These are phyloP conservation scores for Talaromyces liani DNA, from an alignment of 495 filamentous ascomycete genomes.

Conservation along the genomic window DNA sequence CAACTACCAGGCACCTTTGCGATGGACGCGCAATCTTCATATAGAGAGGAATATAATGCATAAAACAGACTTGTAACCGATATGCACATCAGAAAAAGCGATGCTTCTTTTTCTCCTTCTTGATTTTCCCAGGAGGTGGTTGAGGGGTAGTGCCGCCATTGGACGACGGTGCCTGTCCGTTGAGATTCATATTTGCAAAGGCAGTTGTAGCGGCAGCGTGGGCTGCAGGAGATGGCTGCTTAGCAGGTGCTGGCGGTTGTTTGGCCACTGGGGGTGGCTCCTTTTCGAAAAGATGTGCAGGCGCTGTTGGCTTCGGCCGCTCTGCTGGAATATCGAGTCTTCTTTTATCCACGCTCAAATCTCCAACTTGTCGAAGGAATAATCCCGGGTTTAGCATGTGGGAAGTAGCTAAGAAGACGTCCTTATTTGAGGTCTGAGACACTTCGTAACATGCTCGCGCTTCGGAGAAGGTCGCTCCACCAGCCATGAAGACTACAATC, in stretches of 20 bases:
- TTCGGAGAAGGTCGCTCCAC: slow-evolving; percentile 90
- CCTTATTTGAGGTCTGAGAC: slow-evolving; percentile 58
- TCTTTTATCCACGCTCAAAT: slow-evolving; percentile 66
- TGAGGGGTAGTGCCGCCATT: slow-evolving; percentile 19
- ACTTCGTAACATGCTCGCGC: slow-evolving; percentile 84
- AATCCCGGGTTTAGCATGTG: slow-evolving; percentile 83
- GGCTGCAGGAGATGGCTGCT: slow-evolving; percentile 33
- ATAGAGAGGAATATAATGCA: not conserved
- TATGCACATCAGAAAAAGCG: slow-evolving; percentile 59
- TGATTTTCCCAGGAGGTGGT: slow-evolving; percentile 21
- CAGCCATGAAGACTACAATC: slow-evolving; percentile 92
- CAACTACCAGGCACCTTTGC: not conserved
- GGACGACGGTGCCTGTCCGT: slow-evolving; percentile 20
- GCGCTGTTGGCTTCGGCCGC: slow-evolving; percentile 68
- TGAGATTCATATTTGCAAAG: slow-evolving; percentile 53
- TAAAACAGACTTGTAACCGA: not conserved
- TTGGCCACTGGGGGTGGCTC: slow-evolving; percentile 40
- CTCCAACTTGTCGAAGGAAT: slow-evolving; percentile 74
- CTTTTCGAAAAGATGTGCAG: slow-evolving; percentile 80
- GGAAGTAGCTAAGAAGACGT: slow-evolving; percentile 83
- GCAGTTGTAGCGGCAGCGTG: slow-evolving; percentile 31
- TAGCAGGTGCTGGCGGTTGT: slow-evolving; percentile 22
- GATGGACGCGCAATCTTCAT: not conserved
- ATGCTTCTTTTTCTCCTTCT: slow-evolving; percentile 59
- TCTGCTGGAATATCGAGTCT: slow-evolving; percentile 76